Base-by-base conservation (phyloP, 192 early-diverging fungal species). In the Cladochytrium replicatum region DNA sequence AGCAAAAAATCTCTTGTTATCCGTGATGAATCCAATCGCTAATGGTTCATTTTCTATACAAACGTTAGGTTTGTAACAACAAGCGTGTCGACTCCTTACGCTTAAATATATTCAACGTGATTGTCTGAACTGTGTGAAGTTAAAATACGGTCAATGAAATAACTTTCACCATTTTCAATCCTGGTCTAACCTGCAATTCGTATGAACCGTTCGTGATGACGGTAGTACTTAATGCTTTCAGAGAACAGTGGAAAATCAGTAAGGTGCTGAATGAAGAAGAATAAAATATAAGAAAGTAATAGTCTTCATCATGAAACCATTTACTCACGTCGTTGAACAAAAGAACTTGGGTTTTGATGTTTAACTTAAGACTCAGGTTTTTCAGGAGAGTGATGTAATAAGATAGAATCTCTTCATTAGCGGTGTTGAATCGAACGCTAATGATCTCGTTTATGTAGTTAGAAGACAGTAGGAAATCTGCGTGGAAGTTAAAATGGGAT, bases 401-500 rank as follows among this genome's bases (percentile, higher is more conserved):
- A 0, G 70, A 67, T 46, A 84, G 60, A 24, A 79, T 71, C 50
- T 87, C 84, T 15, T 82, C 81, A 58, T 75, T 80, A n/a, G 64
- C 66, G 40, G 72, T 50, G 46, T 83, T 74, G 17, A 77, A 63
- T 2, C 71, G 65, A 21, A 73, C 57, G 5, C 56, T 55, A 25
- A 87, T 82, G 3, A 87, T 63, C 38, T 69, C 45, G 55, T 87
- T 87, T 43, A 87, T 78, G 61, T 81, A 83, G 61, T 84, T 84
- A 54, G 81, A 82, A 25, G 81, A 82, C 6, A 87, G 61, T 28
- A 87, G 54, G 42, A 77, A 71, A 31, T 82, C 71, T 51, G 49
- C 22, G 7, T 22, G 4, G 9, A 9, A 32, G 29, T 3, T 19
- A 13, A 9, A 32, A 23, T 23, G 34, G 4, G 30, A 30, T 24